Evolutionary conservation across 306 rosid species (phyloP), one percentile per base, ranked within the genome.

Genomic region (Pachyrhizus erosus): DNA sequence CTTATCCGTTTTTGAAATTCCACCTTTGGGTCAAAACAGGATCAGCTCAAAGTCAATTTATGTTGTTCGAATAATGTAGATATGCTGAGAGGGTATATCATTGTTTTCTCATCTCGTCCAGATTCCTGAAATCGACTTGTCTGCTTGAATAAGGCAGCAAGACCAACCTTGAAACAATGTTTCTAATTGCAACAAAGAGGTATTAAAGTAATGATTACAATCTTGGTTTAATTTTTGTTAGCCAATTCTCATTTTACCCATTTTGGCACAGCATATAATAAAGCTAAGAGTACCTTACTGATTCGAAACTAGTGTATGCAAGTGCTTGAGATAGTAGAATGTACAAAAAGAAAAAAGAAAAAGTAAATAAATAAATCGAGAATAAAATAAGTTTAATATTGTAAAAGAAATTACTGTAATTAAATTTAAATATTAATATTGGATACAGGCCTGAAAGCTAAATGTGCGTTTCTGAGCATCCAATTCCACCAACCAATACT

Each of bases 1-100:
- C 40, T 42, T 14, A 69, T 54, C 70, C 79, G 68, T 69, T 60
- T 37, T 85, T 60, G 82, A 84, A 77, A 75, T 84, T 75, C 79
- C 20, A 48, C 45, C 17, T 5, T 45, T 1, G 55, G 82, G 84
- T 85, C 76, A 76, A 78, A 58, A 61, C 70, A 76, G 20, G 54
- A 80, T 80, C 33, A 67, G 48, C 64, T 21, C 65, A 62, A 45
- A 71, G 79, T 62, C 75, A 48, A 70, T 20, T 58, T 70, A 43
- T 48, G 26, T 49, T 24, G 33, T 76, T 72, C 26, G 67, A 83
- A 57, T 58, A 46, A 20, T 68, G 10, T 48, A 0, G n/a, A 21
- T 13, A 2, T n/a, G 20, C 14, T 3, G 39, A 29, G 9, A 33
- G 39, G 31, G 37, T 26, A 23, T 60, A 60, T 12, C 37, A 61